phyloP scores from a whole-genome alignment of 2,329 filamentous ascomycete species.

The Cryphonectria parasitica region DNA sequence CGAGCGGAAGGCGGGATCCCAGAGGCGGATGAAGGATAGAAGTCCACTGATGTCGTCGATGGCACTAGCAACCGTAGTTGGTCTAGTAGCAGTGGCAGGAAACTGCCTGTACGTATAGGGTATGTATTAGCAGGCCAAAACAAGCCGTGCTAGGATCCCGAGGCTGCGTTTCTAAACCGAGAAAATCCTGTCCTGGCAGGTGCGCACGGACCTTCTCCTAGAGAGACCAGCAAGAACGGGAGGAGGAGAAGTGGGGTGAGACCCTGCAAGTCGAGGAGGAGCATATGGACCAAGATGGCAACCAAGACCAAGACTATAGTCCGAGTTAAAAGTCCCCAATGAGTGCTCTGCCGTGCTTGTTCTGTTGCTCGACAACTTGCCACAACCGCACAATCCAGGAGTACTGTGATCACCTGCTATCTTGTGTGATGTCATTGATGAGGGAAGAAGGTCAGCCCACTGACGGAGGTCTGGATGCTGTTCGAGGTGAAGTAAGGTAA shows the following conservation, averaged over 20 bases:
- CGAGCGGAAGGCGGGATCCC: not conserved
- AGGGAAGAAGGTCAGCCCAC: not conserved
- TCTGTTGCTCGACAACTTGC: not conserved
- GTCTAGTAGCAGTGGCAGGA: not conserved
- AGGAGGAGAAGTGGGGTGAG: not conserved
- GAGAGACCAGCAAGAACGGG: not conserved
- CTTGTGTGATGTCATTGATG: not conserved
- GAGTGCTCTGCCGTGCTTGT: not conserved
- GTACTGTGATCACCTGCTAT: not conserved
- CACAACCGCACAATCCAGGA: not conserved
- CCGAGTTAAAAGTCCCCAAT: not conserved
- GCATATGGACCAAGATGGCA: not conserved
- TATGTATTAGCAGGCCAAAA: not conserved
- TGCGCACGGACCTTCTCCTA: not conserved
- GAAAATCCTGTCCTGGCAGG: constrained; percentile 11
- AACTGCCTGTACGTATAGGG: not conserved
- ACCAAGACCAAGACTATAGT: not conserved
- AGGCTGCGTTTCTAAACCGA: not conserved
- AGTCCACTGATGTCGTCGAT: constrained; percentile 14
- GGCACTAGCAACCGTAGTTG: constrained; percentile 6
- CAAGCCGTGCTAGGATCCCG: not conserved
- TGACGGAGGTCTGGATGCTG: not conserved
- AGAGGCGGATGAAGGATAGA: constrained; percentile 1
- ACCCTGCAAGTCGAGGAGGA: not conserved
- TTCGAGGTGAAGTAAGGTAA: not conserved